Percentiles rank a stretch among this genome's conserved stretches.
These are phyloP conservation scores for Cercospora citrullina DNA, from an alignment of 2,329 filamentous ascomycete genomes.

Conservation along the genomic window DNA sequence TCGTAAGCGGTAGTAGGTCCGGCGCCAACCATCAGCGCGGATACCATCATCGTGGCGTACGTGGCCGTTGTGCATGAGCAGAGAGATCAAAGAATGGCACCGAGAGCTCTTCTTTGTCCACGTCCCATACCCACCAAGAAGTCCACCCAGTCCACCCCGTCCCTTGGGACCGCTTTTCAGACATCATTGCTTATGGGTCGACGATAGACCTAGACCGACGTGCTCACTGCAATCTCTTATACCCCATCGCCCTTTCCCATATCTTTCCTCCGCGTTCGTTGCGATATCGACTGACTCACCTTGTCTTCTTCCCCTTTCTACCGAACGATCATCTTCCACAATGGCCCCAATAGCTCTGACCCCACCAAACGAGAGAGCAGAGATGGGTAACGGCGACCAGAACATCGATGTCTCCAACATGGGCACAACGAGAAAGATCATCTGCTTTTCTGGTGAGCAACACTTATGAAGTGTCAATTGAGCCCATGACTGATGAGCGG, in stretches of 20 bases:
- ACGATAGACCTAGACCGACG: background rate
- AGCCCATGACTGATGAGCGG: background rate
- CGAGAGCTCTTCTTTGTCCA: constrained; percentile 1
- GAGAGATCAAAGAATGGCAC: background rate
- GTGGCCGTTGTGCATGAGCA: background rate
- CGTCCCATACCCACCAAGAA: constrained; percentile 1
- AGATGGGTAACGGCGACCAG: constrained; percentile 17
- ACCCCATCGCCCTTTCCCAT: background rate
- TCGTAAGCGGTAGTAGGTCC: background rate
- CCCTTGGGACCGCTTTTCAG: constrained; percentile 5
- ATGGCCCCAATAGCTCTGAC: constrained; percentile 37
- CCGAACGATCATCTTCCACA: constrained; percentile 7
- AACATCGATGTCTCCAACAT: constrained; percentile 28
- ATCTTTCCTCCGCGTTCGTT: background rate
- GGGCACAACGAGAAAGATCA: constrained; percentile 56
- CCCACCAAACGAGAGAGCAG: constrained; percentile 34
- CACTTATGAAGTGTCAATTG: constrained; percentile 16
- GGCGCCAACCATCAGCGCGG: background rate
- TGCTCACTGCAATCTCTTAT: background rate
- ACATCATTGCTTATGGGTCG: constrained; percentile 4
- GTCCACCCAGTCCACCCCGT: constrained; percentile 2
- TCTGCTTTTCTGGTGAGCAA: constrained; percentile 57
- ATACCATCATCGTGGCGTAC: constrained; percentile 9
- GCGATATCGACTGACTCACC: background rate
- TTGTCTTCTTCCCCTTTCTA: background rate